Percentiles rank a stretch among this genome's conserved stretches.
phyloP scores from a whole-genome alignment of 1,139 yeast genomes.

The Yamadazyma mexicana region DNA sequence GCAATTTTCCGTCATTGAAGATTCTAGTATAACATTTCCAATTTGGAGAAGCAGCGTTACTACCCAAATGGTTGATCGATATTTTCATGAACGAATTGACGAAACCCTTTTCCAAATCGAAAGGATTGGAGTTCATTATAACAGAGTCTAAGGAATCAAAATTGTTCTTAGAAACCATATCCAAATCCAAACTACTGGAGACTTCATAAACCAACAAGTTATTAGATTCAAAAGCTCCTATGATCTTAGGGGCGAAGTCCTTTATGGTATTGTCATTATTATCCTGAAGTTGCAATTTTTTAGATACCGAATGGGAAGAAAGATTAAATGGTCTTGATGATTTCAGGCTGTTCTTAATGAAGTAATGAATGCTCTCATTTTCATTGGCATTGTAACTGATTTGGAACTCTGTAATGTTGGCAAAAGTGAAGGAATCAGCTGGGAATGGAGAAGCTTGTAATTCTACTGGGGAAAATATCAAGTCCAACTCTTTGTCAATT shows the following conservation, averaged over 20 bases:
- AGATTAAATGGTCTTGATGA: slow-evolving; percentile 6
- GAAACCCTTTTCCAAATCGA: slow-evolving; percentile 25
- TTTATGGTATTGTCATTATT: not conserved
- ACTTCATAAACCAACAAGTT: slow-evolving; percentile 10
- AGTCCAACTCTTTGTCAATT: slow-evolving; percentile 29
- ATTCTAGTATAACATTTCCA: slow-evolving; percentile 39
- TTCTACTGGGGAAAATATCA: slow-evolving; percentile 29
- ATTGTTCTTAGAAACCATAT: slow-evolving; percentile 11
- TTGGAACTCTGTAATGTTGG: slow-evolving; percentile 11
- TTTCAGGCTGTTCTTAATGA: slow-evolving; percentile 9
- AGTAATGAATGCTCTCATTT: slow-evolving; percentile 13
- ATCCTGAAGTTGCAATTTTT: slow-evolving; percentile 3
- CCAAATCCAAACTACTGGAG: slow-evolving; percentile 13
- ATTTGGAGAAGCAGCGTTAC: slow-evolving; percentile 20
- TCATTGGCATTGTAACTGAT: slow-evolving; percentile 10
- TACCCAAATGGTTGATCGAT: slow-evolving; percentile 16
- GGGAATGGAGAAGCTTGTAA: slow-evolving; percentile 12
- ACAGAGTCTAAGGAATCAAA: slow-evolving; percentile 18
- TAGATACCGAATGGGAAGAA: slow-evolving; percentile 5
- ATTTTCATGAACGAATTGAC: slow-evolving; percentile 33
- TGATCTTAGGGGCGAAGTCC: slow-evolving; percentile 1
- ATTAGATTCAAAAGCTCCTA: slow-evolving; percentile 10
- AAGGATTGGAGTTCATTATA: slow-evolving; percentile 16
- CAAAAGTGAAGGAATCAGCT: slow-evolving; percentile 1
- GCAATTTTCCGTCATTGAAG: slow-evolving; percentile 22